A percentile compares a stretch with the other conserved stretches of the same genome.
Evolutionary conservation across 2,329 filamentous ascomycete genomes (phyloP).

Genomic region (Coniochaeta pulveracea): DNA sequence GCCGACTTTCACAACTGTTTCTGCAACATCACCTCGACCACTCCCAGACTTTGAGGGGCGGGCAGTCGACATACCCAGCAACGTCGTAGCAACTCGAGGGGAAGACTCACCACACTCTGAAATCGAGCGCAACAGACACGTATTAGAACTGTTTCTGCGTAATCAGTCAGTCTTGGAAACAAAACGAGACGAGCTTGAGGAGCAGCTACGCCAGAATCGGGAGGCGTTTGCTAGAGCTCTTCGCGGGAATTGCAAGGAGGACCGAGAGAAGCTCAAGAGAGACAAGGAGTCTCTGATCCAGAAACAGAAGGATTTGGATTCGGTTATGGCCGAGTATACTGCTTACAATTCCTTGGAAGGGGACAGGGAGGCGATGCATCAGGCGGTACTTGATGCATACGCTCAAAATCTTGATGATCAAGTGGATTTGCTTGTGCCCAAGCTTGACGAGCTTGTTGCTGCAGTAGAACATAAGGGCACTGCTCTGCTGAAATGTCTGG

Average conservation of each 20-base stretch:
- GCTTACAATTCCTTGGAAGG: conserved; percentile 28
- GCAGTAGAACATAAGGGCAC: conserved; percentile 31
- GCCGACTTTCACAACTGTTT: too few relatives aligned
- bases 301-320: conserved; percentile 31
- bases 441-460: conserved; percentile 34
- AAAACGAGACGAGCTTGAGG: conserved; percentile 26
- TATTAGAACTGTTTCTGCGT: conserved; percentile 24
- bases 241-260: conserved; percentile 31
- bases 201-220: conserved; percentile 33
- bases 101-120: conserved; percentile 15
- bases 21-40: too few relatives aligned
- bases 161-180: conserved; percentile 21
- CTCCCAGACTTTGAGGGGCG: too few relatives aligned
- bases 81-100: neutral
- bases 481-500: conserved; percentile 26
- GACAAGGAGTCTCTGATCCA: conserved; percentile 35
- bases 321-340: conserved; percentile 27
- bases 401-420: conserved; percentile 37
- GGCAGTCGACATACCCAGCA: neutral
- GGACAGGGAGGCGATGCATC: conserved; percentile 32
- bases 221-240: conserved; percentile 35
- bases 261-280: conserved; percentile 32
- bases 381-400: conserved; percentile 37
- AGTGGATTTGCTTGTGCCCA: conserved; percentile 36
- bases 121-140: conserved; percentile 15